A percentile compares a stretch with the other conserved stretches of the same genome.
phyloP scores from a whole-genome alignment of 2,329 filamentous ascomycete genomes.

The Colletotrichum zoysiae region DNA sequence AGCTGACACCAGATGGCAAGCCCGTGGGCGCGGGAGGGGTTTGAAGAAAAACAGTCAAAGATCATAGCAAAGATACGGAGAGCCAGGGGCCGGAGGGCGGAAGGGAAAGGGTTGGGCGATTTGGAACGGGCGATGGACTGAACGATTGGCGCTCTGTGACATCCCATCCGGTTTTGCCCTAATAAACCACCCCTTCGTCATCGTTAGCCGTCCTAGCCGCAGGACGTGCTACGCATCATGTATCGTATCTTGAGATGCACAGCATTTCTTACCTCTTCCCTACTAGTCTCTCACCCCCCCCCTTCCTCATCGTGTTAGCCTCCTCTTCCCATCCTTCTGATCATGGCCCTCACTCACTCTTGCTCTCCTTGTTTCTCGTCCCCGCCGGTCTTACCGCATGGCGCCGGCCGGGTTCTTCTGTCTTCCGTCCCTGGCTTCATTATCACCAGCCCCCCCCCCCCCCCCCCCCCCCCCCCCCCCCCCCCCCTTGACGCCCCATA shows the following conservation, averaged over 20 bases:
- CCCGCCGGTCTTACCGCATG: constrained; percentile 38
- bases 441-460: background rate
- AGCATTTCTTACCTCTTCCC: background rate
- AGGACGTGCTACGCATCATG: background rate
- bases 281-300: background rate
- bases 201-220: background rate
- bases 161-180: background rate
- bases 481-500: background rate
- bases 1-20: constrained; percentile 8
- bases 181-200: no score
- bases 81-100: constrained; percentile 9
- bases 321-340: background rate
- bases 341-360: background rate
- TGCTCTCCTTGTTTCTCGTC: background rate
- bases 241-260: background rate
- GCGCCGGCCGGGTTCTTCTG: constrained; percentile 19
- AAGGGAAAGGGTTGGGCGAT: background rate
- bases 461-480: background rate
- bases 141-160: background rate
- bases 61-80: background rate
- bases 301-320: background rate
- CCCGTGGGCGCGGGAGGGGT: background rate
- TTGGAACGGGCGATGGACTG: constrained; percentile 8
- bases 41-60: background rate
- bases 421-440: background rate